Evolutionary conservation across 2,329 filamentous ascomycete genomes (phyloP).

Genomic region (Pyrenophora tritici-repentis): DNA sequence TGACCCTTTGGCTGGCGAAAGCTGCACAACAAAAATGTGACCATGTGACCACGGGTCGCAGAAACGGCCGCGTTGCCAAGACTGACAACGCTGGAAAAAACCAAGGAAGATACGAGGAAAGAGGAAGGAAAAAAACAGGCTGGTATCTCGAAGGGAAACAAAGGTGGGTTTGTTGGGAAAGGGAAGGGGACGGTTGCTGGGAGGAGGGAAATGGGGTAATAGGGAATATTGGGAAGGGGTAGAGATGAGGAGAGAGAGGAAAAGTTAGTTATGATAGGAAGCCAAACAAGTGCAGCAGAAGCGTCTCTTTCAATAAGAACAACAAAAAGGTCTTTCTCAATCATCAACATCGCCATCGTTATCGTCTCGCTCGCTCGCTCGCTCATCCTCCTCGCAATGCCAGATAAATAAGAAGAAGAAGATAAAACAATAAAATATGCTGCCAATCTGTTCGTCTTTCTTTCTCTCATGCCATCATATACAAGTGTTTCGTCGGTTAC

Average conservation of each 20-base stretch:
- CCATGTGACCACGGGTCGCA: constrained; percentile 13
- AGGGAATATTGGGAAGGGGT: constrained; percentile 1
- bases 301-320: constrained; percentile 23
- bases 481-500: constrained; percentile 30
- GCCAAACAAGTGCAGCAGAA: background rate
- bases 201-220: constrained; percentile 11
- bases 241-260: constrained; percentile 3
- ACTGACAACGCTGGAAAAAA: background rate
- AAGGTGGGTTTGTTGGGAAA: background rate
- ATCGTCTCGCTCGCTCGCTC: background rate
- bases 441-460: constrained; percentile 9
- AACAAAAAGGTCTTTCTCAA: constrained; percentile 2
- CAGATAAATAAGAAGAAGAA: background rate
- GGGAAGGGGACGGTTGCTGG: constrained; percentile 7
- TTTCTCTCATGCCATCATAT: constrained; percentile 20
- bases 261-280: background rate
- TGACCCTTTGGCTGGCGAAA: no score
- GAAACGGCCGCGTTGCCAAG: constrained; percentile 9
- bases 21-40: background rate
- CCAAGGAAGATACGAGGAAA: background rate
- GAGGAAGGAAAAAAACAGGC: background rate
- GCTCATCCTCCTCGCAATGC: background rate
- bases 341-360: constrained; percentile 5
- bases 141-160: constrained; percentile 15
- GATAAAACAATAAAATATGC: background rate